Evolutionary conservation across 1,284 basidiomycete genomes (phyloP).

Genomic region (Tilletia setariae): DNA sequence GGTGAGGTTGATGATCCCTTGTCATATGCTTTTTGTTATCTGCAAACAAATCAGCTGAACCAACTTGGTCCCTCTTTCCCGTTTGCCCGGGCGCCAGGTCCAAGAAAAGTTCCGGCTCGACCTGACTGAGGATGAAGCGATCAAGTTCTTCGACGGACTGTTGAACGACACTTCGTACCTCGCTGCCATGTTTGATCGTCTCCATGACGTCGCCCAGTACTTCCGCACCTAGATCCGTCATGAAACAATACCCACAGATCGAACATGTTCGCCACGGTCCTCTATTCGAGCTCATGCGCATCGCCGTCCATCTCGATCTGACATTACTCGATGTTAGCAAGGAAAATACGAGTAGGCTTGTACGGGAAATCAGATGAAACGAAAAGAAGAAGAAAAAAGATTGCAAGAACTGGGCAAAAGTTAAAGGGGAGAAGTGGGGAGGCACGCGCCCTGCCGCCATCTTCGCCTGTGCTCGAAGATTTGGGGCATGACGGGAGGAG

Average conservation of each 20-base stretch:
- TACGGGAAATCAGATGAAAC: no score
- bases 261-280: no score
- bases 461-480: no score
- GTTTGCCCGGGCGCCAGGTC: conserved; percentile 61
- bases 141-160: conserved; percentile 89
- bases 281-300: no score
- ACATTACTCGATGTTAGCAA: no score
- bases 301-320: background rate
- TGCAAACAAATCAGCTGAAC: conserved; percentile 57
- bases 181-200: conserved; percentile 70
- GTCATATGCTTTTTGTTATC: background rate
- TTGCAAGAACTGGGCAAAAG: no score
- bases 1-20: conserved; percentile 44
- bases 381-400: no score
- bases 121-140: conserved; percentile 68
- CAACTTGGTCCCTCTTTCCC: conserved; percentile 51
- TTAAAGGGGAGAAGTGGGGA: no score
- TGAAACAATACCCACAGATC: no score
- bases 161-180: conserved; percentile 94
- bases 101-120: conserved; percentile 96
- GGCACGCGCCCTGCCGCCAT: no score
- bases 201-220: conserved; percentile 51
- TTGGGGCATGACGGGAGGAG: no score
- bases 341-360: no score
- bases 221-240: conserved; percentile 7